Evolutionary conservation across 805 yeast species (phyloP).

Genomic region (Saturnispora zaruensis): DNA sequence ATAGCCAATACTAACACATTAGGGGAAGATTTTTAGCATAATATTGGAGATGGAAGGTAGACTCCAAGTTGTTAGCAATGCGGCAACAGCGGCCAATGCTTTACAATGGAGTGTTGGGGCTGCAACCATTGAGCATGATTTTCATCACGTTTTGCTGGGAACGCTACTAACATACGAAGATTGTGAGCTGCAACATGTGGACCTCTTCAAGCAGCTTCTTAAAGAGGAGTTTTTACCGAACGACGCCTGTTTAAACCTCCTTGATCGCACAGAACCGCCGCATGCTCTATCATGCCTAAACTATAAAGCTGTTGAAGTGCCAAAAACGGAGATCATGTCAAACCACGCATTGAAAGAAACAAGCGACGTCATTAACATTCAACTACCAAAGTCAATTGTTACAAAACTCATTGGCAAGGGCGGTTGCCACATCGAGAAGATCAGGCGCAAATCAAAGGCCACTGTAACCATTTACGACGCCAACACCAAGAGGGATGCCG

Average conservation of each 20-base stretch:
- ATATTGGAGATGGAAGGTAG: neutral
- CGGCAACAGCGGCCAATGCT: neutral
- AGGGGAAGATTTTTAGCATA: neutral
- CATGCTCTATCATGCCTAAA: neutral
- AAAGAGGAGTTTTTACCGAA: neutral
- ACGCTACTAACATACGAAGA: neutral
- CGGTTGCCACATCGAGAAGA: constrained; percentile 32
- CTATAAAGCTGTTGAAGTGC: neutral
- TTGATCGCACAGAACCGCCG: neutral
- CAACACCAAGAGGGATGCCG: constrained; percentile 8
- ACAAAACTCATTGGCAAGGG: constrained; percentile 35
- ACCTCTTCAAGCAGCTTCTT: neutral
- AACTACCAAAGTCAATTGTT: constrained; percentile 14
- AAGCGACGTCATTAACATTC: neutral
- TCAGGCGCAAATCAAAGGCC: constrained; percentile 31
- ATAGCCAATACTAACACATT: neutral
- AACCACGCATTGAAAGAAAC: neutral
- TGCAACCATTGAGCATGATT: neutral
- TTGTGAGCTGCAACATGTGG: neutral
- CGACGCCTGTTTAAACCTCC: neutral
- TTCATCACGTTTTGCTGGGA: neutral
- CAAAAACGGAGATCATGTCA: neutral
- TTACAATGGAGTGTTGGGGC: neutral
- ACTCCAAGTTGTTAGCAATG: neutral
- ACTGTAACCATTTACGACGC: constrained; percentile 32